phyloP scores from a whole-genome alignment of 225 moss, liverwort and hornwort species.

The Anthoceros angustus region DNA sequence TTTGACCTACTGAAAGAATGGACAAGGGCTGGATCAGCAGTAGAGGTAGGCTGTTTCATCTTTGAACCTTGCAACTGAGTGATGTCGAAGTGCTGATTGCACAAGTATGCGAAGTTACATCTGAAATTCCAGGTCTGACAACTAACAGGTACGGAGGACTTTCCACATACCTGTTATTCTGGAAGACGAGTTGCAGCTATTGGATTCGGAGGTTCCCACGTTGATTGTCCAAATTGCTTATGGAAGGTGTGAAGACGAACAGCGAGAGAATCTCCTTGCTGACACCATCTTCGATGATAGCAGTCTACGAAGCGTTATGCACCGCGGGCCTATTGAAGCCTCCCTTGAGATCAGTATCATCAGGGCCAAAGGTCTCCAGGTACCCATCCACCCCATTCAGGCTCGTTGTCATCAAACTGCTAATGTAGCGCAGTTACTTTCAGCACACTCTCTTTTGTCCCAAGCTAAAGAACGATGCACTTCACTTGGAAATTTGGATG shows the following conservation, averaged over 20 bases:
- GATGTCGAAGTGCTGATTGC: neutral
- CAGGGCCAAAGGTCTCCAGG: conserved; percentile 13
- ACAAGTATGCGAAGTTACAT: neutral
- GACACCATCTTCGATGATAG: conserved; percentile 16
- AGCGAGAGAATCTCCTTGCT: conserved; percentile 9
- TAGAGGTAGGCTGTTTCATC: conserved; percentile 8
- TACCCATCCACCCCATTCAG: neutral
- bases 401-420: neutral
- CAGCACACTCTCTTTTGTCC: neutral
- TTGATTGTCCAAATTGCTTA: conserved; percentile 21
- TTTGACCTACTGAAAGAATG: conserved; percentile 13
- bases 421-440: neutral
- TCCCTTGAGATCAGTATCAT: conserved; percentile 18
- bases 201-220: conserved; percentile 12
- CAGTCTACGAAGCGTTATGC: neutral
- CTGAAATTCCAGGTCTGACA: neutral
- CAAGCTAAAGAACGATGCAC: neutral
- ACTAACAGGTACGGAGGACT: conserved; percentile 18
- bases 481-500: neutral
- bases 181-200: conserved; percentile 8
- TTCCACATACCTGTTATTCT: conserved; percentile 19
- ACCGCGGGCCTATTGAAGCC: conserved; percentile 15
- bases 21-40: conserved; percentile 7
- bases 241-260: conserved; percentile 12
- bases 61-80: neutral